These are phyloP conservation scores for Dactylellina leptospora DNA, from an alignment of 2,329 filamentous ascomycete species.

Conservation along the genomic window DNA sequence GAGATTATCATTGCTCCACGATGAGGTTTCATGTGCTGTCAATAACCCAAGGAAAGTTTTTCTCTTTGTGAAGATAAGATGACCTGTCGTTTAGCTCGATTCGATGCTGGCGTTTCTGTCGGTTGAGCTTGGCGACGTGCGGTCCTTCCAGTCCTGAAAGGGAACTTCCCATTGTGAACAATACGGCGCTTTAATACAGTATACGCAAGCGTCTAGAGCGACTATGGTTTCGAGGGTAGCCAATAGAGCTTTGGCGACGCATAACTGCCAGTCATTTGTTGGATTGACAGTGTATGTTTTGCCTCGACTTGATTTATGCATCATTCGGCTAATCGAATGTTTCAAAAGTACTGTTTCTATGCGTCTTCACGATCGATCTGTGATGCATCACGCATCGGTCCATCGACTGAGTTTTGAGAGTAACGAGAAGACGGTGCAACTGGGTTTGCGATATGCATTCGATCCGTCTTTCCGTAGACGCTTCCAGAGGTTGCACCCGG, in stretches of 20 bases:
- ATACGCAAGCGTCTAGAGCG: conserved; percentile 41
- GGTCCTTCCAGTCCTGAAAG: conserved; percentile 42
- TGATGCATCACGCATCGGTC: too few relatives aligned
- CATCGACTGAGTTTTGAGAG: too few relatives aligned
- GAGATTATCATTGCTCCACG: too few relatives aligned
- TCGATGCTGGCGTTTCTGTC: conserved; percentile 38
- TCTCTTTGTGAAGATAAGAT: conserved; percentile 29
- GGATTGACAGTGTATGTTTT: background rate
- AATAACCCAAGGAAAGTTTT: conserved; percentile 3
- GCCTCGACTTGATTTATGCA: conserved; percentile 13
- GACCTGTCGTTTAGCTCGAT: conserved; percentile 29
- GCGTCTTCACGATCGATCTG: too few relatives aligned
- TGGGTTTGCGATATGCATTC: too few relatives aligned
- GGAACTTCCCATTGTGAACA: conserved; percentile 41
- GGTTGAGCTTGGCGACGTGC: conserved; percentile 37
- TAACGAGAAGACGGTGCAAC: too few relatives aligned
- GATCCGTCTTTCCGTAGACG: too few relatives aligned
- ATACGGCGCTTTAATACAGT: conserved; percentile 38
- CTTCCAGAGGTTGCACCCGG: too few relatives aligned
- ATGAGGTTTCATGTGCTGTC: conserved; percentile 45
- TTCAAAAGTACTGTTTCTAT: background rate
- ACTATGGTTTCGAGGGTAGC: conserved; percentile 5
- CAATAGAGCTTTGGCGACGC: conserved; percentile 4
- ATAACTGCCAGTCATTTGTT: background rate
- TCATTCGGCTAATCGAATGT: background rate